Conservation (phyloP, 352 stramenopile species). For the Pythium monospermum region DNA sequence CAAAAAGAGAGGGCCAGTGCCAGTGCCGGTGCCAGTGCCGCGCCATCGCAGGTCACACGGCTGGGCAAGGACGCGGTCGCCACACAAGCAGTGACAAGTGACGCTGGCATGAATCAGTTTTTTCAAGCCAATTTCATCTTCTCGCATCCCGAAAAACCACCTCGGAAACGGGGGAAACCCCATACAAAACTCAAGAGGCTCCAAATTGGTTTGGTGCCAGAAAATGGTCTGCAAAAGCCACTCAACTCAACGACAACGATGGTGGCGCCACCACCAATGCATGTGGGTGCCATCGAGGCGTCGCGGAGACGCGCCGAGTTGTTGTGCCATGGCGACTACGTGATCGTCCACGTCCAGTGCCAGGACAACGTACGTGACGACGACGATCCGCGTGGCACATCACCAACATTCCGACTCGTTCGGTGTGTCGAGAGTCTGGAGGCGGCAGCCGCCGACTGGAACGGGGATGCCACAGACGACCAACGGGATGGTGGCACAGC, state of each 20-base stretch:
- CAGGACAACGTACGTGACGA: neutral
- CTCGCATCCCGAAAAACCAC: slow-evolving; percentile 29
- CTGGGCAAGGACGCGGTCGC: too few relatives aligned
- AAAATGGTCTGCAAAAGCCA: too few relatives aligned
- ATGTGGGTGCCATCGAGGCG: slow-evolving; percentile 2
- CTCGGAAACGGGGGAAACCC: neutral
- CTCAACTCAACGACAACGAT: neutral
- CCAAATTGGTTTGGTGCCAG: too few relatives aligned
- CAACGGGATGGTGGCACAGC: neutral
- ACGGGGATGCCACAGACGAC: slow-evolving; percentile 3
- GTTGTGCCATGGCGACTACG: slow-evolving; percentile 25
- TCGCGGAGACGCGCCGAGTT: slow-evolving; percentile 5
- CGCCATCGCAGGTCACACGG: neutral
- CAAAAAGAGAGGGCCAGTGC: neutral
- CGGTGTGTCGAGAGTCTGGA: slow-evolving; percentile 10
- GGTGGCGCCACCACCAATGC: neutral
- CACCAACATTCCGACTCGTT: slow-evolving; percentile 25
- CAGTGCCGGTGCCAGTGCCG: neutral
- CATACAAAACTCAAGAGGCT: too few relatives aligned
- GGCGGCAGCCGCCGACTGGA: neutral
- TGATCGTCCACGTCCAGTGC: slow-evolving; percentile 25
- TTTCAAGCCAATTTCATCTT: slow-evolving; percentile 71
- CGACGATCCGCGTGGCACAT: slow-evolving; percentile 1
- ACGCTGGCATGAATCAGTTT: slow-evolving; percentile 47
- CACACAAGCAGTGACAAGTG: slow-evolving; percentile 5